Base-by-base conservation (phyloP, 768 basidiomycete genomes). In the Leccinum rimulosum region DNA sequence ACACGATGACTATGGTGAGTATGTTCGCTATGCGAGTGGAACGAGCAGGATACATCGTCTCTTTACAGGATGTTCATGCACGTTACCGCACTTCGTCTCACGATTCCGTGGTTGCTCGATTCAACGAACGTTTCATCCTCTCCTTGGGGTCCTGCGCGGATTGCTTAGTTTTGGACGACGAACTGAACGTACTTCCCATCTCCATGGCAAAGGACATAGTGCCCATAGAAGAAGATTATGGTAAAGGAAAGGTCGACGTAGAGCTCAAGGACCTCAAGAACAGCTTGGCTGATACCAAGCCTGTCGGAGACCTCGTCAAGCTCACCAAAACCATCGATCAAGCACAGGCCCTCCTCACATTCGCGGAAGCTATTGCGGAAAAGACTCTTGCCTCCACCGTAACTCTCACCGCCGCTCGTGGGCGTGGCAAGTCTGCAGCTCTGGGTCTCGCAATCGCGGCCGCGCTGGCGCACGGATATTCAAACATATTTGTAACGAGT, bases 41-140 rank as follows among this genome's bases (percentile, higher is more conserved):
- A 14, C 47, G 25, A 9, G 48, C 30, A 22, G 22, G 36, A 30
- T n/a, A 54, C 25, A 58, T 48, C 11, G 1, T 30, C 19, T 45
- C 15, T 19, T n/a, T 51, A 8, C 61, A 98, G 95, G 97, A 99
- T 69, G 95, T 98, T 6, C 97, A 99, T 73, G 79, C 91, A 1
- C 85, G 97, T 35, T 99, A 98, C 71, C 82, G 96, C 28, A 98
- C 97, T 0, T 88, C 92, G 12, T 87, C 93, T 2, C 93, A 95
- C 67, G 91, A 92, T 68, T 81, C 88, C 6, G 89, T 95, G 31
- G 80, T 87, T n/a, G 93, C 97, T 0, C 86, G 97, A 28, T 99
- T 99, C 79, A 99, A 99, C 74, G 97, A 99, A 72, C 90, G 97
- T 11, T 99, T 99, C 75, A 98, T 99, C 67, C 83, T 99, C 17